Conservation (phyloP, 306 rosid genomes). For the Vachellia collinsii region DNA sequence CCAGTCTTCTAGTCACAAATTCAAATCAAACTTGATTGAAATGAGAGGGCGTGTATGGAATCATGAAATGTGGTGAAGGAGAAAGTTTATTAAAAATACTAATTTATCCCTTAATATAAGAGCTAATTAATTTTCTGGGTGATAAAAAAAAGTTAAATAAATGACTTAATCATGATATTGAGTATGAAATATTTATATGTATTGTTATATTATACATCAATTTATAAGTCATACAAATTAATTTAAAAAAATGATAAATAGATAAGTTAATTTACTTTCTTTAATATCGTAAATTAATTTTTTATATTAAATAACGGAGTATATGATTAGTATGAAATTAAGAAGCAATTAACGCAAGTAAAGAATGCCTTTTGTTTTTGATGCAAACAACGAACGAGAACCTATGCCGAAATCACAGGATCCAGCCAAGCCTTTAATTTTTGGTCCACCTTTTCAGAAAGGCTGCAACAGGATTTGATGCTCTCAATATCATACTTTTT, state of each 20-base stretch:
- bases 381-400: slow-evolving; percentile 1
- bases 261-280: no score
- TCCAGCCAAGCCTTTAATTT: background rate
- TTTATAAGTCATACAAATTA: no score
- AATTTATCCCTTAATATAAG: no score
- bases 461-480: background rate
- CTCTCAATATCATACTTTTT: background rate
- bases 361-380: slow-evolving; percentile 10
- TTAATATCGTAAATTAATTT: no score
- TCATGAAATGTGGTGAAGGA: background rate
- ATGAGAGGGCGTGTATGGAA: background rate
- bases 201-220: no score
- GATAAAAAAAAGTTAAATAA: no score
- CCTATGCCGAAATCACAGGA: background rate
- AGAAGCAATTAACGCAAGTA: background rate
- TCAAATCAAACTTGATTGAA: background rate
- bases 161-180: no score
- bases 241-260: no score
- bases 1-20: background rate
- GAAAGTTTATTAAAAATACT: no score
- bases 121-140: no score
- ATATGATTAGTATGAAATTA: background rate
- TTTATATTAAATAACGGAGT: no score
- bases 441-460: slow-evolving; percentile 1
- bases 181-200: no score